Base-by-base conservation (phyloP, 2,329 filamentous ascomycete species). In the Aurifilum marmelostoma region DNA sequence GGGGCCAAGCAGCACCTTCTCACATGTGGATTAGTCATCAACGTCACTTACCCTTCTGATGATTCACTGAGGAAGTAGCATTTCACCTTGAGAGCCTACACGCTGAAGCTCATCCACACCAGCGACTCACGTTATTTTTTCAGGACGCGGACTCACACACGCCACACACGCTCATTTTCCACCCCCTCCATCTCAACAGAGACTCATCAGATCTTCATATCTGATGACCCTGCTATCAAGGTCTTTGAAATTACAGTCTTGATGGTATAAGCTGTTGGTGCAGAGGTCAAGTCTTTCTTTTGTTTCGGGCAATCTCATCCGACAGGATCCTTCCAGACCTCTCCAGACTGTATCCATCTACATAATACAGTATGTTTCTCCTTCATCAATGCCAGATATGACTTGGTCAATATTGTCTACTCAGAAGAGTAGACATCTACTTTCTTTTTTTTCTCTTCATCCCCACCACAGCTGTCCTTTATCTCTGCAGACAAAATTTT, bases 101-200 rank as follows among this genome's bases (percentile, higher is more conserved):
- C 2, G 43, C 43, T n/a, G 32, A 29, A 59, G 29, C 29, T 59
- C 54, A 59, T 11, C 24, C 7, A 34, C 29, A 59, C 4, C 54
- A 3, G 14, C 16, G 32, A 59, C 16, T 59, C 56, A 37, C 29
- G 18, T 47, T 47, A n/a, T 21, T n/a, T 11, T 34, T 34, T 34
- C 6, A 37, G 29, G 32, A 14, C 56, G 12, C 3, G 6, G 18
- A 47, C 21, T 59, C 32, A 32, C 32, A 9, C 9, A 37, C 56
- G n/a, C 32, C 37, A 37, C 56, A 37, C 56, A 59, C 56, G 11
- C 56, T 59, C 56, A 59, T 59, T 59, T 59, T 21, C 29, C 21
- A 14, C 32, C 32, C 56, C n/a, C n/a, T 16, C 8, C 12, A 56
- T 56, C 12, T 56, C 52, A 29, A 32, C 14, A 29, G 32, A 16